Evolutionary conservation across 257 asterid species (phyloP), one percentile per base, ranked within the genome.

Genomic region (Avicennia marina): DNA sequence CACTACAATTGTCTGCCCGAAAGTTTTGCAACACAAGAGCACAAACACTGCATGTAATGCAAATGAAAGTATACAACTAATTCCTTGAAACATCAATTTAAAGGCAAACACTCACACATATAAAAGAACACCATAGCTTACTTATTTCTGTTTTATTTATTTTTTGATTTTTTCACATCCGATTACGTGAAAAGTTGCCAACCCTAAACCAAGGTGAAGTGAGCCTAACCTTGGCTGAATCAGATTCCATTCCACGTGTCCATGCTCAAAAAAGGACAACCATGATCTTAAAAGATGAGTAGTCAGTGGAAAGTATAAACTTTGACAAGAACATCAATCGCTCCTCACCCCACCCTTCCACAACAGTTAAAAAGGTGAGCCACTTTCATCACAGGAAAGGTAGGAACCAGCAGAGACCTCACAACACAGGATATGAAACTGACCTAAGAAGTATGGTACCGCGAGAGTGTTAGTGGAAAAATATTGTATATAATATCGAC

Each of bases 321-420:
- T n/a, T 22, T 48, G 66, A 44, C 9, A 48, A 42, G 4, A 22
- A 25, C 20, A 22, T 4, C 5, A 19, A 27, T 41, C 13, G 40
- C 32, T 16, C 13, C 36, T 39, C 31, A 32, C 59, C 22, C 42
- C 43, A 40, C 44, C 47, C 13, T 46, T 54, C 71, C 76, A 69
- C 68, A 63, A 33, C 32, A 22, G 61, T 34, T 55, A 2, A 24
- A 61, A 66, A 69, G 66, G 45, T 17, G 58, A 64, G 31, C 26
- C 22, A 34, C 73, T 57, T 55, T 64, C 22, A 16, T 51, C 20
- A 47, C 27, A 15, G 12, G 10, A 36, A 36, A 29, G 8, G 7
- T 29, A 32, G 6, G 51, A 44, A 50, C 34, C 36, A 6, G 26
- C 17, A 33, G 34, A 43, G 43, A 58, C 67, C 68, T 58, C 53